Conservation (phyloP, 768 basidiomycete species). For the Ephemerocybe angulata region DNA sequence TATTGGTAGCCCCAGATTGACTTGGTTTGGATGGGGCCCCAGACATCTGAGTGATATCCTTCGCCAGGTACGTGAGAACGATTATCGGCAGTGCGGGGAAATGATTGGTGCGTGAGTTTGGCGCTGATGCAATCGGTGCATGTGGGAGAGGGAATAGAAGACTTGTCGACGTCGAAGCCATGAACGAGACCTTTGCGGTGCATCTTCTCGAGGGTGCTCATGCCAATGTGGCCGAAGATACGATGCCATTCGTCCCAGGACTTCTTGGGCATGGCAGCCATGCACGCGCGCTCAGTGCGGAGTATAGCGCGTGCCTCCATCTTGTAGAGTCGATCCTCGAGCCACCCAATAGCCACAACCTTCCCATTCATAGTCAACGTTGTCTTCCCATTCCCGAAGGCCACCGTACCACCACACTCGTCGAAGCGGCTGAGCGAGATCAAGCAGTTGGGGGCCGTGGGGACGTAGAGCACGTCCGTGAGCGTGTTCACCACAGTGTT, state of each 20-base stretch:
- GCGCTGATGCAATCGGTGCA: constrained; percentile 34
- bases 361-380: constrained; percentile 8
- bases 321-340: constrained; percentile 15
- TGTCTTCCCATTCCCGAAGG: constrained; percentile 14
- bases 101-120: constrained; percentile 28
- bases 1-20: constrained; percentile 23
- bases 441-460: constrained; percentile 19
- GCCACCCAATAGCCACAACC: constrained; percentile 10
- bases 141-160: constrained; percentile 12
- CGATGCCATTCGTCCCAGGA: constrained; percentile 28
- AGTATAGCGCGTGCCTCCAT: constrained; percentile 12
- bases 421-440: constrained; percentile 19
- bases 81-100: constrained; percentile 27
- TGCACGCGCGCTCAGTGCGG: constrained; percentile 7
- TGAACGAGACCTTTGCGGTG: constrained; percentile 14
- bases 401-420: constrained; percentile 14
- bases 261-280: constrained; percentile 10
- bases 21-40: constrained; percentile 23
- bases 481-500: constrained; percentile 14
- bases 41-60: constrained; percentile 23
- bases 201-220: constrained; percentile 17
- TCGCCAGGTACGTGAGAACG: constrained; percentile 20
- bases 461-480: constrained; percentile 17
- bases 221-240: constrained; percentile 22
- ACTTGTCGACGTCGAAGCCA: constrained; percentile 17